phyloP scores from a whole-genome alignment of 768 basidiomycete genomes.

The Agrocybe chaxingu region DNA sequence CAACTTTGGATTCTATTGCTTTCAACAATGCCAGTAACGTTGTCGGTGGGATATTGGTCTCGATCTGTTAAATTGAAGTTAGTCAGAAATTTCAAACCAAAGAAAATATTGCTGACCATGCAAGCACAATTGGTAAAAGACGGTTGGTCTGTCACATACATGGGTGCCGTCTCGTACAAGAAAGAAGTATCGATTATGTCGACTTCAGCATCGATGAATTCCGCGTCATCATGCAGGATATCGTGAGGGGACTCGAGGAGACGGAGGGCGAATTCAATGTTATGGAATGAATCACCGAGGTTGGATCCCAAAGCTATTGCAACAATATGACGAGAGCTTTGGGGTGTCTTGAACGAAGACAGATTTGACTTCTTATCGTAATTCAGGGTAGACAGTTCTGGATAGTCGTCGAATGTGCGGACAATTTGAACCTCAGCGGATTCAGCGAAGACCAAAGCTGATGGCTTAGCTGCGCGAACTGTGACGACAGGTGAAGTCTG shows the following conservation, averaged over 20 bases:
- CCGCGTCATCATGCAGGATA: constrained; percentile 17
- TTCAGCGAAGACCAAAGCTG: constrained; percentile 64
- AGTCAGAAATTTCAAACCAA: not conserved
- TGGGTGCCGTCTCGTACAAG: constrained; percentile 89
- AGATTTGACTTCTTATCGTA: not conserved
- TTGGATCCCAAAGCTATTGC: constrained; percentile 89
- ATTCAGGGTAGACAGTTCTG: constrained; percentile 4
- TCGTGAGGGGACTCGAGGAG: constrained; percentile 54
- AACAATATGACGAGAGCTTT: constrained; percentile 26
- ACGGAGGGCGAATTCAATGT: constrained; percentile 77
- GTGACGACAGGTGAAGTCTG: constrained; percentile 32
- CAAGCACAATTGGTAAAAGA: constrained; percentile 90
- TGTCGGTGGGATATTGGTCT: constrained; percentile 64
- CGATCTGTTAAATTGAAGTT: constrained; percentile 49
- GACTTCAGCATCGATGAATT: constrained; percentile 21
- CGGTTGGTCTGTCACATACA: constrained; percentile 94
- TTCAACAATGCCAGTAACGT: constrained; percentile 66
- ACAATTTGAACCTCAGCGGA: constrained; percentile 62
- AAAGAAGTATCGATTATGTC: constrained; percentile 76
- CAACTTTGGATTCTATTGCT: constrained; percentile 67
- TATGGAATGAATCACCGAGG: constrained; percentile 79
- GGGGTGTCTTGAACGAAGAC: not conserved
- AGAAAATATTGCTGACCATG: constrained; percentile 54
- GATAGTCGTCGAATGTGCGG: constrained; percentile 39
- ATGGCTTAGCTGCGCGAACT: constrained; percentile 68